Evolutionary conservation across 1,284 basidiomycete genomes (phyloP).

Genomic region (Cutaneotrichosporon arboriforme): DNA sequence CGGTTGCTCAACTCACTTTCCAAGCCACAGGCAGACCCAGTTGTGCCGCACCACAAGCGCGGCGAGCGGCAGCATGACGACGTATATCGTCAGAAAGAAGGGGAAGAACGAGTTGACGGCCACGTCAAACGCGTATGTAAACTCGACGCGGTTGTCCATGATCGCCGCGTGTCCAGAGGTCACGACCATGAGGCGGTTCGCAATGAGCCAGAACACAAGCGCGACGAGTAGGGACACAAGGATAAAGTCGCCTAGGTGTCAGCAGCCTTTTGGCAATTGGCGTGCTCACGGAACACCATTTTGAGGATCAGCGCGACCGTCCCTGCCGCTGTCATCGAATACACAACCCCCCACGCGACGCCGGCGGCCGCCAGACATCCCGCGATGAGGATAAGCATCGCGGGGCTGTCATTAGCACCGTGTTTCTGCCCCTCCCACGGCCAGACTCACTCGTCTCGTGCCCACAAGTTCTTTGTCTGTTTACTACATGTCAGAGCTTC

Average conservation of each 20-base stretch:
- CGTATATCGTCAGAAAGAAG: conserved; percentile 76
- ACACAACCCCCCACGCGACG: conserved; percentile 77
- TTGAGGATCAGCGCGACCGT: conserved; percentile 62
- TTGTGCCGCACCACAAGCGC: conserved; percentile 74
- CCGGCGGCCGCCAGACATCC: conserved; percentile 66
- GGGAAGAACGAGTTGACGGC: conserved; percentile 95
- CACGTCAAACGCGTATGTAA: conserved; percentile 90
- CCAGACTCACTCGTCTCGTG: conserved; percentile 65
- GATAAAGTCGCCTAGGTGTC: conserved; percentile 60
- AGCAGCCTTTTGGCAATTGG: neutral
- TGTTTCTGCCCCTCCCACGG: too few species aligned
- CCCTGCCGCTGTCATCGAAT: conserved; percentile 58
- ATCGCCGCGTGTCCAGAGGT: conserved; percentile 59
- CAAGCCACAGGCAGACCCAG: conserved; percentile 88
- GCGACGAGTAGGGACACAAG: conserved; percentile 67
- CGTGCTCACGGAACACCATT: conserved; percentile 66
- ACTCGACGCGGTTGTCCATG: conserved; percentile 71
- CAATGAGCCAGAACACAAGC: conserved; percentile 71
- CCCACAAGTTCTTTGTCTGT: conserved; percentile 99
- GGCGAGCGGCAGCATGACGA: conserved; percentile 75
- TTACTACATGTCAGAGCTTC: conserved; percentile 21
- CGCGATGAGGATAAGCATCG: conserved; percentile 76
- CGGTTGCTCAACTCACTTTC: conserved; percentile 55
- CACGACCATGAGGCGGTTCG: conserved; percentile 66
- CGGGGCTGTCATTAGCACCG: conserved; percentile 53